These are phyloP conservation scores for Cymbopogon citratus DNA, from an alignment of 176 grass and related monocot species.

Conservation along the genomic window DNA sequence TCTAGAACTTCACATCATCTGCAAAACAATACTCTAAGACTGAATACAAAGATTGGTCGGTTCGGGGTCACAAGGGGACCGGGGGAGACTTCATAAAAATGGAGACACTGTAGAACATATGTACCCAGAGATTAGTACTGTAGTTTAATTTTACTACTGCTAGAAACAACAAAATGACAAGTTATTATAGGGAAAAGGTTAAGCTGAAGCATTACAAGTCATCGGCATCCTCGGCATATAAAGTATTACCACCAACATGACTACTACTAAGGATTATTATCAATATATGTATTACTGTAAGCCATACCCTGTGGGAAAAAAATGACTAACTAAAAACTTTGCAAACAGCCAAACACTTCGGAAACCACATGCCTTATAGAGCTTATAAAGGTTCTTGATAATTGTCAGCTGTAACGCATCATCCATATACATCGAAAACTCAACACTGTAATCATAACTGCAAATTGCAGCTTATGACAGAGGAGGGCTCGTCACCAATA, in stretches of 20 bases:
- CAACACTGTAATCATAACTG: background rate
- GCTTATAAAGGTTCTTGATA: background rate
- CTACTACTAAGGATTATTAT: background rate
- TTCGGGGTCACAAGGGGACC: too few species aligned
- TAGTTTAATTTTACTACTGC: background rate
- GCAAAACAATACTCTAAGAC: conserved; percentile 17
- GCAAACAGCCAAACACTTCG: background rate
- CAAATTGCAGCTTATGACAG: background rate
- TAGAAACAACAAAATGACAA: background rate
- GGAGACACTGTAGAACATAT: too few species aligned
- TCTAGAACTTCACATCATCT: conserved; percentile 22
- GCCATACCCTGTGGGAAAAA: too few species aligned
- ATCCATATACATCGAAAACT: background rate
- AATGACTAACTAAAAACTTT: background rate
- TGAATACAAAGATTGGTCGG: background rate
- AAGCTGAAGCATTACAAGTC: background rate
- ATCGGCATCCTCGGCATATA: background rate
- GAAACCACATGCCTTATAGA: background rate
- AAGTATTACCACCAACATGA: background rate
- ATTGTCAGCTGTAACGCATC: background rate
- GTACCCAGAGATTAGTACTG: too few species aligned
- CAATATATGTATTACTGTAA: background rate
- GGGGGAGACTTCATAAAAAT: too few species aligned
- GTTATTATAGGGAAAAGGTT: background rate
- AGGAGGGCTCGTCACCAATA: conserved; percentile 44